Evolutionary conservation across 2,329 filamentous ascomycete species (phyloP).

Genomic region (Calcarisporium arbuscula): DNA sequence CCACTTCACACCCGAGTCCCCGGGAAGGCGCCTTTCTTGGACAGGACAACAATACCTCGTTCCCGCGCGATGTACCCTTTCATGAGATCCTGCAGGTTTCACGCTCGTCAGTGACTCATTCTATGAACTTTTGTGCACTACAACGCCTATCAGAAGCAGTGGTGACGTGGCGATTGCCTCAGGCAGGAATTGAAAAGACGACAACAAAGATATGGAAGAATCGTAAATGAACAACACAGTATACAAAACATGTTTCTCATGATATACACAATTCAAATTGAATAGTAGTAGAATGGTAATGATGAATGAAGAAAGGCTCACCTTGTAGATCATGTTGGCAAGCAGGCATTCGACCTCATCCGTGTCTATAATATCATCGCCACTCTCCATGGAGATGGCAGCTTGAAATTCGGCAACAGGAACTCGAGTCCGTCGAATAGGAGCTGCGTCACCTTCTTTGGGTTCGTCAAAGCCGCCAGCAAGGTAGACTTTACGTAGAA

Average conservation of each 20-base stretch:
- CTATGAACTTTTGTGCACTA: slow-evolving; percentile 7
- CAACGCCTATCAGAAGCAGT: too few relatives aligned
- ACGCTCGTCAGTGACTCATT: slow-evolving; percentile 26
- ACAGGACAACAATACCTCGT: slow-evolving; percentile 82
- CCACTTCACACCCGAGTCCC: slow-evolving; percentile 70
- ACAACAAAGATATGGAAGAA: slow-evolving; percentile 1
- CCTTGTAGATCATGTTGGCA: slow-evolving; percentile 98
- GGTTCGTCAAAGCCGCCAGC: slow-evolving; percentile 73
- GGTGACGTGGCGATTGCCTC: slow-evolving; percentile 11
- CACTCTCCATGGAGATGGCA: slow-evolving; percentile 69
- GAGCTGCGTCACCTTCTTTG: slow-evolving; percentile 59
- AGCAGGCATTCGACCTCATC: slow-evolving; percentile 95
- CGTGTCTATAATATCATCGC: slow-evolving; percentile 61
- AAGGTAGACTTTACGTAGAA: slow-evolving; percentile 86
- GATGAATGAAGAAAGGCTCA: slow-evolving; percentile 32
- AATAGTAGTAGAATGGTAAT: background rate
- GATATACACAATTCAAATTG: background rate
- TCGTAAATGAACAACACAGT: background rate
- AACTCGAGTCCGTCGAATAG: slow-evolving; percentile 67
- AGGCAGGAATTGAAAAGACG: slow-evolving; percentile 16
- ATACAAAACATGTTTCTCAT: too few relatives aligned
- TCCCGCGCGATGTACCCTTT: slow-evolving; percentile 97
- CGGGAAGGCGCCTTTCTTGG: slow-evolving; percentile 88
- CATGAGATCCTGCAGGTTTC: slow-evolving; percentile 68
- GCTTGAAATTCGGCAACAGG: slow-evolving; percentile 79